A percentile compares a stretch with the other conserved stretches of the same genome.
Evolutionary conservation across 768 basidiomycete genomes (phyloP).

Genomic region (Rhodotorula graminis): DNA sequence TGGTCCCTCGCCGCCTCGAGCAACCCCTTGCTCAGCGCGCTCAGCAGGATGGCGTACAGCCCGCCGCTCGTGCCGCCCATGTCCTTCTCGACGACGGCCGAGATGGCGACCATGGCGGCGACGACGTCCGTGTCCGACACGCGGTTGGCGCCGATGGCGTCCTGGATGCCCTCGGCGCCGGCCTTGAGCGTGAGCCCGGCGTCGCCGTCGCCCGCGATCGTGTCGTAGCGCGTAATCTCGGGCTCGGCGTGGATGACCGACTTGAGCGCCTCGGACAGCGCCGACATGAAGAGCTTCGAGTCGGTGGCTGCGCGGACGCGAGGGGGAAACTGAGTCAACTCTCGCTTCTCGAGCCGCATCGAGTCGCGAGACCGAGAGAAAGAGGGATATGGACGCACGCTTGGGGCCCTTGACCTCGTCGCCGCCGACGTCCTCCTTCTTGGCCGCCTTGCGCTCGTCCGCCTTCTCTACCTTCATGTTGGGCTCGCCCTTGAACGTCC

Average conservation of each 20-base stretch:
- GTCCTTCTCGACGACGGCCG: constrained; percentile 41
- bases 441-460: constrained; percentile 5
- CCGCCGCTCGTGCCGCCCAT: constrained; percentile 43
- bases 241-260: constrained; percentile 72
- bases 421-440: constrained; percentile 6
- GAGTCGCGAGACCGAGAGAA: background rate
- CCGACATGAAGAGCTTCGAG: constrained; percentile 38
- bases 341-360: no score
- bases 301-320: constrained; percentile 8
- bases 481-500: constrained; percentile 30
- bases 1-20: constrained; percentile 25
- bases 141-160: constrained; percentile 18
- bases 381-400: constrained; percentile 6
- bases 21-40: constrained; percentile 41
- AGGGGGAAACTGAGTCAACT: background rate
- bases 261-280: constrained; percentile 48
- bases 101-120: constrained; percentile 31
- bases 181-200: constrained; percentile 62
- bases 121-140: constrained; percentile 36
- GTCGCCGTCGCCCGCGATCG: constrained; percentile 83
- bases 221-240: constrained; percentile 86
- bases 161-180: constrained; percentile 52
- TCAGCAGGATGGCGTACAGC: constrained; percentile 42
- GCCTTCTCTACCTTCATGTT: constrained; percentile 13
- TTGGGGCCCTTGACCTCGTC: constrained; percentile 29